Evolutionary conservation across 2,329 filamentous ascomycete species (phyloP).

Genomic region (Lasiodiplodia sp.): DNA sequence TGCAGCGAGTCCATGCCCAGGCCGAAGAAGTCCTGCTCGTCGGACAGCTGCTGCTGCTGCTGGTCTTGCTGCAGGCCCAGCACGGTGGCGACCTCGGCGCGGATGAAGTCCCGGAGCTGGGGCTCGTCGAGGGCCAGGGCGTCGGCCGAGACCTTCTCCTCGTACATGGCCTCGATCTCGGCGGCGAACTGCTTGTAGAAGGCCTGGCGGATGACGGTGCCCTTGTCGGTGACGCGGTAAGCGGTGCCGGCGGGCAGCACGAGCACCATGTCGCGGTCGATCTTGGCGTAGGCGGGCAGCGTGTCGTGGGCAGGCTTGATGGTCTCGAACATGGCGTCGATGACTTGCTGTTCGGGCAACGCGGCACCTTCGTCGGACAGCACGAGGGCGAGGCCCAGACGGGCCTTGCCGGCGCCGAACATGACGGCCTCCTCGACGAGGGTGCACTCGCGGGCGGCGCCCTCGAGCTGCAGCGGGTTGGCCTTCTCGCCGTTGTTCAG

Average conservation of each 20-base stretch:
- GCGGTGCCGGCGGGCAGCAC: conserved; percentile 54
- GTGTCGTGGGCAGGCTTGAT: conserved; percentile 60
- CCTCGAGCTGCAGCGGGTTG: conserved; percentile 60
- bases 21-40: conserved; percentile 61
- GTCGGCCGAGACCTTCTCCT: conserved; percentile 33
- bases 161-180: conserved; percentile 57
- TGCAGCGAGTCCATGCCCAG: conserved; percentile 66
- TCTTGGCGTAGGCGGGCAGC: conserved; percentile 62
- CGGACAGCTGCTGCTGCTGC: conserved; percentile 21
- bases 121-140: conserved; percentile 38
- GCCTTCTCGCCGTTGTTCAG: conserved; percentile 61
- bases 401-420: conserved; percentile 62
- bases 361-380: conserved; percentile 53
- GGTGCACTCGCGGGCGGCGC: conserved; percentile 59
- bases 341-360: conserved; percentile 53
- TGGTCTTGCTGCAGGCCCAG: conserved; percentile 33
- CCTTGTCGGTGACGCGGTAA: conserved; percentile 64
- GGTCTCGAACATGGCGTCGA: conserved; percentile 58
- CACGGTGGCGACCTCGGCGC: conserved; percentile 35
- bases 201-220: conserved; percentile 62
- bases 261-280: conserved; percentile 62
- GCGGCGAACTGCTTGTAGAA: conserved; percentile 59
- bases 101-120: conserved; percentile 44
- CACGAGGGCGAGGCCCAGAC: conserved; percentile 63
- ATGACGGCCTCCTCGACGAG: conserved; percentile 64